A percentile compares a stretch with the other conserved stretches of the same genome.
Evolutionary conservation across 108 stramenopile genomes (phyloP).

Genomic region (Aureococcus anophagefferens): DNA sequence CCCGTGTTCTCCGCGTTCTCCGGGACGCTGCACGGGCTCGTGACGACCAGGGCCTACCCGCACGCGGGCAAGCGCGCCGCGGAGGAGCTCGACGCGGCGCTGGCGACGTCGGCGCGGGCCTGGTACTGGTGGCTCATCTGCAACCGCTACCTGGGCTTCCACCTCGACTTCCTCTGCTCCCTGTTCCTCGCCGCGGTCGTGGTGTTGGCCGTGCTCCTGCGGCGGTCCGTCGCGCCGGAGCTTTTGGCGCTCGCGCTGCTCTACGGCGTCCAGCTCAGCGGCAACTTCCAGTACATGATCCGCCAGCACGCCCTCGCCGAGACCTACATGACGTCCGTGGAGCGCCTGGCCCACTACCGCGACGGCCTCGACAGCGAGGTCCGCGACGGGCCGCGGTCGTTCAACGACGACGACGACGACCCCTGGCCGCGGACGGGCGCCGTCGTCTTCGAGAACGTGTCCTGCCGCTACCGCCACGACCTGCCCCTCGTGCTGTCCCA

Average conservation of each 20-base stretch:
- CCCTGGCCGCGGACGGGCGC: no score
- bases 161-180: slow-evolving; percentile 1
- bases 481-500: slow-evolving; percentile 20
- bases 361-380: slow-evolving; percentile 12
- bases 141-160: slow-evolving; percentile 4
- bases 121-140: slow-evolving; percentile 1
- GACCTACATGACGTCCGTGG: slow-evolving; percentile 67
- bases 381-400: no score
- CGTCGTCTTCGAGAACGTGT: background rate
- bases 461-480: slow-evolving; percentile 24
- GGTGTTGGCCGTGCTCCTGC: slow-evolving; percentile 4
- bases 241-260: slow-evolving; percentile 14
- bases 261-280: slow-evolving; percentile 14
- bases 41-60: slow-evolving; percentile 14
- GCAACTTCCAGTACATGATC: slow-evolving; percentile 45
- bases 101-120: background rate
- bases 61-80: background rate
- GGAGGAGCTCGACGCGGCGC: background rate
- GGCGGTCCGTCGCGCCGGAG: no score
- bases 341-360: background rate
- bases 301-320: slow-evolving; percentile 71
- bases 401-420: no score
- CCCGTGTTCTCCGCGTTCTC: slow-evolving; percentile 14
- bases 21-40: slow-evolving; percentile 11
- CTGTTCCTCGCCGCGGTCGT: background rate